Percentiles rank a stretch among this genome's conserved stretches.
Conservation (phyloP, 2,329 filamentous ascomycete species). For the Fusarium nanum region DNA sequence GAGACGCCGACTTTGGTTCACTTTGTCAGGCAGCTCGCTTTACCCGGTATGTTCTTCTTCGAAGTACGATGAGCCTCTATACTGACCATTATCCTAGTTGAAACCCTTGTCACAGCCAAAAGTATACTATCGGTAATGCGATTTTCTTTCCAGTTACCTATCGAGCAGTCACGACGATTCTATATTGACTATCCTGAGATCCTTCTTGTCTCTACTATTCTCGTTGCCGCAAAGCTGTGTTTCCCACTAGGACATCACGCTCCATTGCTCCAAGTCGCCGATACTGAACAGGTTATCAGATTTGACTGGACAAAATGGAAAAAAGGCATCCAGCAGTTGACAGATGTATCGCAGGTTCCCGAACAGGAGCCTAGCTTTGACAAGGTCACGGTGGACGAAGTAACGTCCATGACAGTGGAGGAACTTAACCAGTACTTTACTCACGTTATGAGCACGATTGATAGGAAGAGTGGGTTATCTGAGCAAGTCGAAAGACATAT, state of each 20-base stretch:
- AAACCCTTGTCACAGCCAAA: slow-evolving; percentile 54
- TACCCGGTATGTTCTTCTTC: slow-evolving; percentile 71
- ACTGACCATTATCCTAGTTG: slow-evolving; percentile 61
- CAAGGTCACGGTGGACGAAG: slow-evolving; percentile 69
- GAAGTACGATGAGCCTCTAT: background rate
- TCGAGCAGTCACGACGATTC: slow-evolving; percentile 57
- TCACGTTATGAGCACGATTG: slow-evolving; percentile 50
- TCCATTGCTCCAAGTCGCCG: slow-evolving; percentile 46
- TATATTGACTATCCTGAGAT: slow-evolving; percentile 78
- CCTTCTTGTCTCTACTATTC: slow-evolving; percentile 74
- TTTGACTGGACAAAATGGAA: slow-evolving; percentile 82
- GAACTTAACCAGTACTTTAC: slow-evolving; percentile 75
- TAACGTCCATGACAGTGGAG: slow-evolving; percentile 68
- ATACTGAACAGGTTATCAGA: slow-evolving; percentile 26
- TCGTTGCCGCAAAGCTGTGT: slow-evolving; percentile 81
- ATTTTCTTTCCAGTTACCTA: slow-evolving; percentile 66
- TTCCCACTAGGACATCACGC: slow-evolving; percentile 77
- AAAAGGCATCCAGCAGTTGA: slow-evolving; percentile 55
- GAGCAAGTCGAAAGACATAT: too few species aligned
- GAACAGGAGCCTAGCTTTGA: slow-evolving; percentile 55
- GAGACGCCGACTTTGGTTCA: slow-evolving; percentile 73
- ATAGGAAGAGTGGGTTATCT: slow-evolving; percentile 49
- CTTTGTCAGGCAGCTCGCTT: slow-evolving; percentile 75
- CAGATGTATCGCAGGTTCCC: slow-evolving; percentile 22
- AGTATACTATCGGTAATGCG: slow-evolving; percentile 63